phyloP scores from a whole-genome alignment of 192 early-diverging fungal species.

The Rhizophagus clarus region DNA sequence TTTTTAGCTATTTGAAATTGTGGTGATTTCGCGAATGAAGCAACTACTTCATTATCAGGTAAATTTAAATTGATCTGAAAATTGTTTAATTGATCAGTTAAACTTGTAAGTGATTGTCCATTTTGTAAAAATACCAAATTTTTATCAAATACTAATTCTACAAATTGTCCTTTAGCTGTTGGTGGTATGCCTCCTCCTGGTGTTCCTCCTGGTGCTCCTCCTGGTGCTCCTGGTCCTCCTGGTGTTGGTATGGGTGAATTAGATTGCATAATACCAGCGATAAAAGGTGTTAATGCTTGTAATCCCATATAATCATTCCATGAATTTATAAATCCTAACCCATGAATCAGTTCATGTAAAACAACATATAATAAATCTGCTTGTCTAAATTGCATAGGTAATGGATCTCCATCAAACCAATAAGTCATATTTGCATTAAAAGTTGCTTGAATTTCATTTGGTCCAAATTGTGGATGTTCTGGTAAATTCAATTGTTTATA shows the following conservation, averaged over 20 bases:
- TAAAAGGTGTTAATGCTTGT: neutral
- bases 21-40: neutral
- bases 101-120: neutral
- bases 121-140: neutral
- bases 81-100: neutral
- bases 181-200: too few species aligned
- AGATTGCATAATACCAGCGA: too few species aligned
- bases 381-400: neutral
- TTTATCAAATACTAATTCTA: neutral
- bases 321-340: neutral
- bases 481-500: slow-evolving; percentile 40
- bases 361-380: neutral
- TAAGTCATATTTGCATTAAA: slow-evolving; percentile 41
- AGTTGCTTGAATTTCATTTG: slow-evolving; percentile 40
- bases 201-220: too few species aligned
- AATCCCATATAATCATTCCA: neutral
- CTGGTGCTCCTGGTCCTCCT: too few species aligned
- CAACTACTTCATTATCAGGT: neutral
- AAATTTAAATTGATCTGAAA: neutral
- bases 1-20: neutral
- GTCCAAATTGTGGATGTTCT: slow-evolving; percentile 29
- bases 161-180: neutral
- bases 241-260: too few species aligned
- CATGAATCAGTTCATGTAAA: neutral
- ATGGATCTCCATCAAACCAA: slow-evolving; percentile 11